These are phyloP conservation scores for Scedosporium boydii DNA, from an alignment of 2,329 filamentous ascomycete species.

Conservation along the genomic window DNA sequence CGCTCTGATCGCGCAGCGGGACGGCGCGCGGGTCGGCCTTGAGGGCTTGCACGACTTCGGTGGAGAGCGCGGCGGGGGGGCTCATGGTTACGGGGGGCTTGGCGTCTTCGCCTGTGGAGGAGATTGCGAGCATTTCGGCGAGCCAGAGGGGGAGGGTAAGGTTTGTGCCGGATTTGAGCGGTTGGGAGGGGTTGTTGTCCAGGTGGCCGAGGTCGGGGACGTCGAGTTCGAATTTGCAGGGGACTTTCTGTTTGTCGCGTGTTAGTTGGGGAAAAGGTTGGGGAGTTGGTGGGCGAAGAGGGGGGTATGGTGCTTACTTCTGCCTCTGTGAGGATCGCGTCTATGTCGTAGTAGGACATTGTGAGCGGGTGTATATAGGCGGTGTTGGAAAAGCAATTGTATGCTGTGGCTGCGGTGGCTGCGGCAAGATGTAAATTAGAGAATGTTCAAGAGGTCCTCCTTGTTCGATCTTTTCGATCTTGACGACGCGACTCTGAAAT, in stretches of 20 bases:
- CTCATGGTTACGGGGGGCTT: constrained; percentile 68
- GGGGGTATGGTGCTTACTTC: constrained; percentile 42
- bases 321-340: constrained; percentile 75
- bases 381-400: neutral
- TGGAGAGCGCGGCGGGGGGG: constrained; percentile 66
- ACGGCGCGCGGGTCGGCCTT: constrained; percentile 85
- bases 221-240: constrained; percentile 88
- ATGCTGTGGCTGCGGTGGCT: no score
- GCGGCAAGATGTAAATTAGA: no score
- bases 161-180: constrained; percentile 72
- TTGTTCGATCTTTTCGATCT: no score
- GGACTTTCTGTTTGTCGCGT: constrained; percentile 64
- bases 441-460: no score
- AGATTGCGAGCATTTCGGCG: constrained; percentile 81
- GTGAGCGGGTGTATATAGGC: neutral
- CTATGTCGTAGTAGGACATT: constrained; percentile 77
- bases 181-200: constrained; percentile 62
- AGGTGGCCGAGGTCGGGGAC: constrained; percentile 82
- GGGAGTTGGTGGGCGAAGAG: neutral
- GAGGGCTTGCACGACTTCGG: constrained; percentile 76
- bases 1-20: constrained; percentile 70
- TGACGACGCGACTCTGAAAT: no score
- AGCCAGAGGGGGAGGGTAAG: constrained; percentile 88
- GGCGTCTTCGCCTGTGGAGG: constrained; percentile 34
- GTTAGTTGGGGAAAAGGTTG: constrained; percentile 21